Base-by-base conservation (phyloP, 1,284 basidiomycete species). In the Xerocomus cyaneibrunnescens region DNA sequence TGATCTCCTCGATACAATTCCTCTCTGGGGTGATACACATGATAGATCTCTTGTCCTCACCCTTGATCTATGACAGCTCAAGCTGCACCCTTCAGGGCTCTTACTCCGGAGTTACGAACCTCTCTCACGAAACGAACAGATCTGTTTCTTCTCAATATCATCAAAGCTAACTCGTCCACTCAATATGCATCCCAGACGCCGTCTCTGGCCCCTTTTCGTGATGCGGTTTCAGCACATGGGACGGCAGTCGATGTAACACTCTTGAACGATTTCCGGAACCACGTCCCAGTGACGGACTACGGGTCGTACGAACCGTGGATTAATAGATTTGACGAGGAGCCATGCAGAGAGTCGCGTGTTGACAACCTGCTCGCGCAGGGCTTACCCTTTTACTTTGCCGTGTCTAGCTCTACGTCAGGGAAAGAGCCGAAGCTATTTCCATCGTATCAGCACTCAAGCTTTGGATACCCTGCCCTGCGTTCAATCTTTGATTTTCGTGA, bases 371-470 rank as follows among this genome's bases (percentile, higher is more conserved):
- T 61, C 22, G 58, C 58, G 42, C 61, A 54, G 0, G 61, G 60
- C 21, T 49, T 62, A 4, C 61, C 61, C 17, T 46, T 38, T 27
- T 61, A 32, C 37, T 8, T 61, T 2, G 47, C 21, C 35, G 30
- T 58, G 43, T 62, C 58, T 17, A 61, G 61, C 23, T 43, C 59
- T 9, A 62, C 60, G 8, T 61, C 58, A 0, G 58, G 52, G 2
- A 50, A 35, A 43, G 54, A 28, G n/a, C 55, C 56, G 16, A 57
- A 57, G n/a, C 9, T 47, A 2, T 44, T 57, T 23, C 39, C 40
- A 1, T 6, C 2, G 1, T 45, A 58, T 21, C 34, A 46, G 8
- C 28, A 22, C 17, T 19, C 14, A 16, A 39, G 43, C 17, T 27
- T 43, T 6, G 42, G 16, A n/a, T 43, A 45, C 23, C 48, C 44